Base-by-base conservation (phyloP, 345 rosid species). In the Boechera retrofracta region DNA sequence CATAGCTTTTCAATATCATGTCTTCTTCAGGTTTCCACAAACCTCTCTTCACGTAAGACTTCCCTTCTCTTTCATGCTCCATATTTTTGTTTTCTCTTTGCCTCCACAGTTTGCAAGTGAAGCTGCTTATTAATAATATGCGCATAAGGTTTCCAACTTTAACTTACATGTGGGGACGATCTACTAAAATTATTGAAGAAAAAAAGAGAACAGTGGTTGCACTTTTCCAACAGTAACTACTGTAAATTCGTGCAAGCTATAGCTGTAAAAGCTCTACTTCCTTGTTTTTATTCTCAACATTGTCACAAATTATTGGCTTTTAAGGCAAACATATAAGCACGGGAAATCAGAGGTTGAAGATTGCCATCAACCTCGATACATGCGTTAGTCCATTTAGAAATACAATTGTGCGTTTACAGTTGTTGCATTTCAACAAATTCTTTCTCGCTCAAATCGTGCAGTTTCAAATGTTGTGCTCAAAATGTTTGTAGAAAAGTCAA, bases 11-110 rank as follows among this genome's bases (percentile, higher is more conserved):
- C 59, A 92, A 80, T 39, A 89, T 82, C 82, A 83, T 44, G 83
- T 92, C 98, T 82, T 90, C 98, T 71, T 90, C 98, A 42, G 98
- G 96, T 71, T 85, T 92, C 98, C 96, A 92, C 73, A 92, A 71
- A 2, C 94, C 97, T 76, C 86, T 89, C 81, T 83, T 89, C 47
- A 75, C 58, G 36, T 70, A 74, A 49, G 77, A 65, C 80, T 84
- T 83, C 16, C n/a, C 75, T 78, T 75, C 79, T 75, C 69, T 74
- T 35, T 49, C 79, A 42, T 11, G 48, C 32, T 83, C 86, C 89
- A 83, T 86, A 3, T 21, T 62, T 53, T 32, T 49, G 29, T 61
- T 41, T 53, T 63, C 51, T 68, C 38, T 51, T 41, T 32, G 28
- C 52, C 51, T 77, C 72, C 72, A 55, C 53, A 55, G 33, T 70